Percentiles rank a stretch among this genome's conserved stretches.
Evolutionary conservation across 1,139 yeast species (phyloP).

Genomic region (Trichomonascaceae sp.): DNA sequence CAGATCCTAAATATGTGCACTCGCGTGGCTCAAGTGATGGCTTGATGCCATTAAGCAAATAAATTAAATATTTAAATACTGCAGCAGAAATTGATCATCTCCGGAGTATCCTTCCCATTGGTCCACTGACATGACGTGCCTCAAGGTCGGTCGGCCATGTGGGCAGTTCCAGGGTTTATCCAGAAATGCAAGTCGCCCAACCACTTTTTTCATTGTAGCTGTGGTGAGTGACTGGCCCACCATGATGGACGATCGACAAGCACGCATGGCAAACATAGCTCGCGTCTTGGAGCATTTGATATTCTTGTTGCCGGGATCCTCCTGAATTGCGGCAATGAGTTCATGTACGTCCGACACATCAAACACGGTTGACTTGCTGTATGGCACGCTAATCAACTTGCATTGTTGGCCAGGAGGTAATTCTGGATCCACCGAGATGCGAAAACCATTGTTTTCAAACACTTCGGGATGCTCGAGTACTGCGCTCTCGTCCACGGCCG

Average conservation of each 20-base stretch:
- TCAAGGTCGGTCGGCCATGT: constrained; percentile 93
- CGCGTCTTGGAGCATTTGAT: constrained; percentile 68
- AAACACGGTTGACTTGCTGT: constrained; percentile 57
- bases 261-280: constrained; percentile 82
- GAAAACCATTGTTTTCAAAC: constrained; percentile 69
- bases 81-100: constrained; percentile 6
- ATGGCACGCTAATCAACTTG: constrained; percentile 50
- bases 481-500: constrained; percentile 63
- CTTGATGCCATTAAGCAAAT: neutral
- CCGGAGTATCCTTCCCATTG: constrained; percentile 8
- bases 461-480: constrained; percentile 45
- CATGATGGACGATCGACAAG: constrained; percentile 91
- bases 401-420: constrained; percentile 46
- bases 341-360: constrained; percentile 59
- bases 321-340: constrained; percentile 45
- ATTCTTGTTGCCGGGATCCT: constrained; percentile 23
- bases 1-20: constrained; percentile 62
- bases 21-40: constrained; percentile 28
- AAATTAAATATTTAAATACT: constrained; percentile 29
- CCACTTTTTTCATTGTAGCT: constrained; percentile 53
- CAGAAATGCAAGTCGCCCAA: constrained; percentile 50
- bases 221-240: constrained; percentile 58
- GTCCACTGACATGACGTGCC: constrained; percentile 56
- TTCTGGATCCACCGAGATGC: constrained; percentile 36
- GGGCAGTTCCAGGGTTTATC: constrained; percentile 99